Evolutionary conservation across 1,139 yeast species (phyloP).

Genomic region (Lodderomyces jiufengensis): DNA sequence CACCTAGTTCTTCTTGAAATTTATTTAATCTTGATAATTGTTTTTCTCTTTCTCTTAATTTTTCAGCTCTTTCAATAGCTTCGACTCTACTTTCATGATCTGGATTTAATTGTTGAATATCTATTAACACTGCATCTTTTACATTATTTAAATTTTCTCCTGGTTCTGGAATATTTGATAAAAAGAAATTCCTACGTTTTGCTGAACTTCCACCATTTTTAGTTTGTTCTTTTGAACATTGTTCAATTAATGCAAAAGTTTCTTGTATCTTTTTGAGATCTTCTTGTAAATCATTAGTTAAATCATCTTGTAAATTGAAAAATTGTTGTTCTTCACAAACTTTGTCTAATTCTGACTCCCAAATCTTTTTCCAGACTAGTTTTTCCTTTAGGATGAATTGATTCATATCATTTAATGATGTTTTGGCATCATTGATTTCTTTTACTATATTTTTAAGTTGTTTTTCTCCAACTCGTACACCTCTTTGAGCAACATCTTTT

Average conservation of each 20-base stretch:
- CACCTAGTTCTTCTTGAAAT: slow-evolving; percentile 84
- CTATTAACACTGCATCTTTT: slow-evolving; percentile 75
- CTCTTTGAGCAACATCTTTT: slow-evolving; percentile 89
- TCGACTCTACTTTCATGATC: slow-evolving; percentile 81
- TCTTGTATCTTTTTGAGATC: slow-evolving; percentile 79
- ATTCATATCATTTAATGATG: slow-evolving; percentile 51
- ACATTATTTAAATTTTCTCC: slow-evolving; percentile 61
- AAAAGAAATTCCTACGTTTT: slow-evolving; percentile 32
- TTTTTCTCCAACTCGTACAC: slow-evolving; percentile 75
- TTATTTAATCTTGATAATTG: slow-evolving; percentile 55
- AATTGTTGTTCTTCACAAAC: slow-evolving; percentile 95
- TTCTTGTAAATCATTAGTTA: slow-evolving; percentile 73
- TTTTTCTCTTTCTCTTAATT: slow-evolving; percentile 68
- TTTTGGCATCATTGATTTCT: slow-evolving; percentile 60
- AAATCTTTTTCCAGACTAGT: slow-evolving; percentile 82
- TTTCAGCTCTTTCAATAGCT: slow-evolving; percentile 87
- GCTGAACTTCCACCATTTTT: slow-evolving; percentile 25
- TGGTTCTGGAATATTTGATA: slow-evolving; percentile 60
- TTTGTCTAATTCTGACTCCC: slow-evolving; percentile 88
- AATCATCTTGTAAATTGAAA: slow-evolving; percentile 83
- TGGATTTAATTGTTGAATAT: slow-evolving; percentile 76
- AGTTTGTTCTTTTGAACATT: slow-evolving; percentile 76
- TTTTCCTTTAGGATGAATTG: slow-evolving; percentile 65
- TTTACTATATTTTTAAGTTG: slow-evolving; percentile 65
- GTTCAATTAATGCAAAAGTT: slow-evolving; percentile 75